Percentiles rank a stretch among this genome's conserved stretches.
phyloP scores from a whole-genome alignment of 805 yeast genomes.

The Candida koratica region DNA sequence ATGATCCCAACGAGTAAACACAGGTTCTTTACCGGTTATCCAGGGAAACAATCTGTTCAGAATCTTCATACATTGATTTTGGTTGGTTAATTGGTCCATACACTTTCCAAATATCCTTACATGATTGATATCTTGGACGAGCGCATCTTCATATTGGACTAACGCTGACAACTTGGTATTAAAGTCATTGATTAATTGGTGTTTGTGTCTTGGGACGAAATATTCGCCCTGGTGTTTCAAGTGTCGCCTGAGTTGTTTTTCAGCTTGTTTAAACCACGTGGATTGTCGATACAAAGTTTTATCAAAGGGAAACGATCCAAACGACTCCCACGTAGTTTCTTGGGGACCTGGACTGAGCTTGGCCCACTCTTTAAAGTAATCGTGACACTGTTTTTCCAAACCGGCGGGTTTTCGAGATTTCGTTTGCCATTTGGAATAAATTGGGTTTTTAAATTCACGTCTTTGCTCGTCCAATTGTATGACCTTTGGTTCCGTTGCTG shows the following conservation, averaged over 20 bases:
- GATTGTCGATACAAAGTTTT: constrained; percentile 22
- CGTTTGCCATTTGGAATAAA: constrained; percentile 15
- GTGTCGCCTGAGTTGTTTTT: constrained; percentile 14
- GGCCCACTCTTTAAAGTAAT: constrained; percentile 18
- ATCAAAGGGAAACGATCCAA: constrained; percentile 15
- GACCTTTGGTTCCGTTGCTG: constrained; percentile 1
- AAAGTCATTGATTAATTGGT: constrained; percentile 13
- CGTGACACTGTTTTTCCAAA: constrained; percentile 13
- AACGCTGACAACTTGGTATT: constrained; percentile 8
- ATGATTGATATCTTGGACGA: constrained; percentile 20
- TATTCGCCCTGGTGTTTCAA: constrained; percentile 14
- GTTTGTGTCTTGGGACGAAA: constrained; percentile 14
- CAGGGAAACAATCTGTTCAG: constrained; percentile 26
- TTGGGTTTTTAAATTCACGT: constrained; percentile 15
- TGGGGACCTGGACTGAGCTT: constrained; percentile 9
- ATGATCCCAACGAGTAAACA: constrained; percentile 17
- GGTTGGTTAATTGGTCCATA: constrained; percentile 9
- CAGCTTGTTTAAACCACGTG: constrained; percentile 24
- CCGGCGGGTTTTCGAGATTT: not conserved
- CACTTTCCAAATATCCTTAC: constrained; percentile 27
- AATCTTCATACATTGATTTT: constrained; percentile 12
- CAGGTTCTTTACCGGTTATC: constrained; percentile 24
- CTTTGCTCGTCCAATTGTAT: constrained; percentile 13
- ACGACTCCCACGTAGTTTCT: constrained; percentile 10
- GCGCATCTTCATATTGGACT: constrained; percentile 17